Evolutionary conservation across 2,329 filamentous ascomycete genomes (phyloP).

Genomic region (Fusarium sp.): DNA sequence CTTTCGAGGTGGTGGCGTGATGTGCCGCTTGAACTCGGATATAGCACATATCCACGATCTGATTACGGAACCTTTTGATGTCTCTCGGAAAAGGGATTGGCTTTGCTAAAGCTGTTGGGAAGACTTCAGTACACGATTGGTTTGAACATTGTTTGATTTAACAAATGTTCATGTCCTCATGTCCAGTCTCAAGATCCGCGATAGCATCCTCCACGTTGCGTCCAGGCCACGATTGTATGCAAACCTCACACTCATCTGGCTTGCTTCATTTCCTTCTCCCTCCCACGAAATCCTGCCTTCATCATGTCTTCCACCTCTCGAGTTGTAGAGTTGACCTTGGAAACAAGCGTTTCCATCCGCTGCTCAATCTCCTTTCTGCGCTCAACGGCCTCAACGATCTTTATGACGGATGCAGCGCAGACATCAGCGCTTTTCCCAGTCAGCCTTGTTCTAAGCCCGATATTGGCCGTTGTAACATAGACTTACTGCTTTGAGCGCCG

Average conservation of each 20-base stretch:
- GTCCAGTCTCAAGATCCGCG: not conserved
- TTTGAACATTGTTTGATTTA: not conserved
- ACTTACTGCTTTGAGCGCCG: constrained; percentile 39
- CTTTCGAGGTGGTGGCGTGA: constrained; percentile 36
- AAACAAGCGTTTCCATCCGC: constrained; percentile 42
- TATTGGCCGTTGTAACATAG: not conserved
- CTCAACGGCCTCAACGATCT: constrained; percentile 38
- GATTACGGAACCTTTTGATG: not conserved
- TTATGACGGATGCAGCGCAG: constrained; percentile 26
- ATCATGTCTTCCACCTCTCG: constrained; percentile 46
- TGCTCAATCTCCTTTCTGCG: constrained; percentile 43
- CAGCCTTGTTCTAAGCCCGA: not conserved
- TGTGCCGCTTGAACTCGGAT: not conserved
- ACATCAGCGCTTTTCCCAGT: constrained; percentile 26
- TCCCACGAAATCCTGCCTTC: constrained; percentile 43
- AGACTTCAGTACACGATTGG: not conserved
- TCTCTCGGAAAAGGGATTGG: not conserved
- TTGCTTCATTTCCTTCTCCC: constrained; percentile 40
- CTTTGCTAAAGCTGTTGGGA: not conserved
- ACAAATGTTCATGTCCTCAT: not conserved
- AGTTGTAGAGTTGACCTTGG: constrained; percentile 29
- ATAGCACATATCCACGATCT: not conserved
- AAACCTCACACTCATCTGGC: not conserved
- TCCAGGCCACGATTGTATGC: not conserved
- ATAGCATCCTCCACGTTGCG: not conserved